Conservation (phyloP, 2,329 filamentous ascomycete genomes). For the Epichloe baconii region DNA sequence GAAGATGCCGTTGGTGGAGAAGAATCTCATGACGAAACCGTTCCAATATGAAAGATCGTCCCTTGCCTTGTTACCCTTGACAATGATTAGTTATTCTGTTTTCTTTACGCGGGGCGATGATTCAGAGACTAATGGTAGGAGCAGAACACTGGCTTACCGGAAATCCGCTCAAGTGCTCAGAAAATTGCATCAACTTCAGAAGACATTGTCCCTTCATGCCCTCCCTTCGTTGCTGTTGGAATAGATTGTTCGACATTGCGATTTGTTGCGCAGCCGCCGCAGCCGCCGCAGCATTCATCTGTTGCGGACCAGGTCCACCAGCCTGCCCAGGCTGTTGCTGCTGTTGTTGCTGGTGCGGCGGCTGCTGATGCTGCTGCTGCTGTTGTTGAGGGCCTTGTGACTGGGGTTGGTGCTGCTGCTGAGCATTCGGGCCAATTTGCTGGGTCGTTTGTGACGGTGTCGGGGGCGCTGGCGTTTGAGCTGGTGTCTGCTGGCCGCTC, state of each 20-base stretch:
- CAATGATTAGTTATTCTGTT: slow-evolving; percentile 1
- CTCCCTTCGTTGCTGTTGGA: slow-evolving; percentile 36
- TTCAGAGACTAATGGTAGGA: neutral
- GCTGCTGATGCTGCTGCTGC: slow-evolving; percentile 7
- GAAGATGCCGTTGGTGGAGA: slow-evolving; percentile 64
- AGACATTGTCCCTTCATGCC: slow-evolving; percentile 44
- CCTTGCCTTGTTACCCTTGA: slow-evolving; percentile 42
- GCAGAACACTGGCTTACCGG: slow-evolving; percentile 26
- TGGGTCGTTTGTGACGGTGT: slow-evolving; percentile 8
- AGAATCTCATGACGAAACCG: slow-evolving; percentile 67
- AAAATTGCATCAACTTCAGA: slow-evolving; percentile 47
- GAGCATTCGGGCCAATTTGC: slow-evolving; percentile 18
- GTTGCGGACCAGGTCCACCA: slow-evolving; percentile 11
- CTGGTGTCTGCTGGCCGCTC: slow-evolving; percentile 26
- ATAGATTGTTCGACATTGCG: slow-evolving; percentile 19
- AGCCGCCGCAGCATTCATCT: slow-evolving; percentile 16
- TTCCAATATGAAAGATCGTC: slow-evolving; percentile 69
- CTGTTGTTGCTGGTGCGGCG: slow-evolving; percentile 12
- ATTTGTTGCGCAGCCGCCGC: slow-evolving; percentile 21
- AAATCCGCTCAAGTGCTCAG: slow-evolving; percentile 48
- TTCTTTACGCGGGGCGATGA: no score
- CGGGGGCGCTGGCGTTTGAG: slow-evolving; percentile 24
- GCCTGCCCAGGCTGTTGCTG: slow-evolving; percentile 13
- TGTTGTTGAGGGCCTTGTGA: slow-evolving; percentile 1
- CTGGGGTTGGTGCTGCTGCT: slow-evolving; percentile 17